phyloP scores from a whole-genome alignment of 306 rosid species.

The Elaeagnus macrophylla region DNA sequence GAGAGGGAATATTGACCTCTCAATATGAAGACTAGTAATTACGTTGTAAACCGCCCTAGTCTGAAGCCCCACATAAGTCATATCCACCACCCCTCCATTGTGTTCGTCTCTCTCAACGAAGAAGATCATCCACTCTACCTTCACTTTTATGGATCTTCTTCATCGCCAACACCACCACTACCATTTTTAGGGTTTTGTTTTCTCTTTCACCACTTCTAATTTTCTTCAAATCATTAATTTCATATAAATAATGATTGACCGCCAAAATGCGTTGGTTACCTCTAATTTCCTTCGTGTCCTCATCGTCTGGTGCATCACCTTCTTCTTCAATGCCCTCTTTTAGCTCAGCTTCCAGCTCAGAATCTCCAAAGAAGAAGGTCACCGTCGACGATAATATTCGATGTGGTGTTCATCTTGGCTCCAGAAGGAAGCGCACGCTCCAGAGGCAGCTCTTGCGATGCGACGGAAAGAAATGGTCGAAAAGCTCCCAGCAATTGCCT shows the following conservation, averaged over 20 bases:
- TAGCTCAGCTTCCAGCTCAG: conserved; percentile 6
- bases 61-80: not conserved
- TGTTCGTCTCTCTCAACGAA: not conserved
- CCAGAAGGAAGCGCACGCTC: conserved; percentile 23
- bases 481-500: conserved; percentile 6
- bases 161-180: not conserved
- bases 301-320: conserved; percentile 18
- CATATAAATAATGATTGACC: not conserved
- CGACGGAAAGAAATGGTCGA: conserved; percentile 11
- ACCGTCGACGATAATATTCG: not conserved
- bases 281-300: conserved; percentile 35
- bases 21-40: conserved; percentile 1
- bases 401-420: conserved; percentile 26
- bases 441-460: conserved; percentile 34
- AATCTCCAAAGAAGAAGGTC: conserved; percentile 17
- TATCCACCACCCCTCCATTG: not conserved
- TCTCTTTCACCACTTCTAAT: not conserved
- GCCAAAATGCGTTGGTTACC: conserved; percentile 72
- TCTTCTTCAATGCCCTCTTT: conserved; percentile 20
- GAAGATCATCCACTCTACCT: not conserved
- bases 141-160: conserved; percentile 6
- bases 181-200: too few species aligned
- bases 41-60: conserved; percentile 29
- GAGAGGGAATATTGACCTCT: conserved; percentile 17
- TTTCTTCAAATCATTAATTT: not conserved